Percentiles rank a stretch among this genome's conserved stretches.
phyloP scores from a whole-genome alignment of 768 basidiomycete species.

The Chlorophyllum brunneum region DNA sequence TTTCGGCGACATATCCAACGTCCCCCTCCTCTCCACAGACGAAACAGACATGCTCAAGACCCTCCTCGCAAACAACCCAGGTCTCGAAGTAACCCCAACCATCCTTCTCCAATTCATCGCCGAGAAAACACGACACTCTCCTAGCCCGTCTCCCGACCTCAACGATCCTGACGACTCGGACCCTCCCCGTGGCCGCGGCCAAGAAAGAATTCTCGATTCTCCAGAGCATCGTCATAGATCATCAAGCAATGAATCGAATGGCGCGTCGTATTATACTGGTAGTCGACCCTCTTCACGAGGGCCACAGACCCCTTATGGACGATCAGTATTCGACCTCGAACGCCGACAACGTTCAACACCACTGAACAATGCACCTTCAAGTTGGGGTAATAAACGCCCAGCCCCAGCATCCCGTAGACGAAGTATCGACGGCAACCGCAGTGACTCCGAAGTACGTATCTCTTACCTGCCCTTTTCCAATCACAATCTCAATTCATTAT shows the following conservation, averaged over 20 bases:
- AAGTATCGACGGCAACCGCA: conserved; percentile 71
- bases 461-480: neutral
- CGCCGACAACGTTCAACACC: conserved; percentile 71
- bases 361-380: conserved; percentile 60
- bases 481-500: neutral
- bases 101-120: conserved; percentile 65
- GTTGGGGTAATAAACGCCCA: conserved; percentile 64
- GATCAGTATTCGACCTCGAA: conserved; percentile 68
- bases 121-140: conserved; percentile 46
- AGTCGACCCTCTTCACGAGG: conserved; percentile 55
- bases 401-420: conserved; percentile 63
- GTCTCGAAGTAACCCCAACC: conserved; percentile 65
- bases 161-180: conserved; percentile 23
- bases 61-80: conserved; percentile 56
- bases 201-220: conserved; percentile 15
- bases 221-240: conserved; percentile 34
- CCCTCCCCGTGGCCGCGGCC: conserved; percentile 33
- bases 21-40: conserved; percentile 58
- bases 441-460: conserved; percentile 69
- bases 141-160: conserved; percentile 35
- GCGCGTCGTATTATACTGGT: conserved; percentile 33
- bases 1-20: conserved; percentile 52
- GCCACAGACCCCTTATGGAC: conserved; percentile 46
- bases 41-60: conserved; percentile 60
- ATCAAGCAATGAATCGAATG: conserved; percentile 52